phyloP scores from a whole-genome alignment of 2,329 filamentous ascomycete genomes.

The Diplodia seriata region DNA sequence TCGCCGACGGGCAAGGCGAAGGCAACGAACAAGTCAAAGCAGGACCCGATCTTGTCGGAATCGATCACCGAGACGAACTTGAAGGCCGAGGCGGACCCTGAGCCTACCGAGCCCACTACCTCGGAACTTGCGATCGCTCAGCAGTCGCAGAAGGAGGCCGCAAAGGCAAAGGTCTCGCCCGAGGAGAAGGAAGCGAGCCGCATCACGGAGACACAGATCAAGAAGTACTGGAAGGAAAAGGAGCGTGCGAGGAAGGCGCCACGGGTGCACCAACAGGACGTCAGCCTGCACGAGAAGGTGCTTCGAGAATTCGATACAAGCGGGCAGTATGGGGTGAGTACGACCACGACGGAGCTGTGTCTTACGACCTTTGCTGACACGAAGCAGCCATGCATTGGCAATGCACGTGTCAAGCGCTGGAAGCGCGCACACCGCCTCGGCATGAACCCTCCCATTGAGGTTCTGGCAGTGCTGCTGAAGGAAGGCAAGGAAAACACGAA shows the following conservation, averaged over 20 bases:
- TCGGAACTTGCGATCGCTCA: constrained; percentile 50
- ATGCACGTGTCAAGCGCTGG: constrained; percentile 83
- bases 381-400: constrained; percentile 83
- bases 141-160: constrained; percentile 47
- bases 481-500: constrained; percentile 63
- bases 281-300: constrained; percentile 81
- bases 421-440: constrained; percentile 81
- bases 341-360: constrained; percentile 29
- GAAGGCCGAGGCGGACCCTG: constrained; percentile 32
- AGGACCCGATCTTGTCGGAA: constrained; percentile 48
- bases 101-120: constrained; percentile 45
- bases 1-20: constrained; percentile 38
- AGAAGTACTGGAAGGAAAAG: constrained; percentile 76
- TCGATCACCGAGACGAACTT: constrained; percentile 41
- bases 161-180: constrained; percentile 43
- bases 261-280: constrained; percentile 77
- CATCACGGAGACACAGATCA: constrained; percentile 72
- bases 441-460: constrained; percentile 87
- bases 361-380: constrained; percentile 33
- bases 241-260: constrained; percentile 72
- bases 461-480: constrained; percentile 81
- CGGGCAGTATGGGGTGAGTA: constrained; percentile 84
- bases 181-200: constrained; percentile 67
- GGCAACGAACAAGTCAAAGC: constrained; percentile 46
- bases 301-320: constrained; percentile 91